Base-by-base conservation (phyloP, 495 filamentous ascomycete species). In the Hypoxylon fuscum region DNA sequence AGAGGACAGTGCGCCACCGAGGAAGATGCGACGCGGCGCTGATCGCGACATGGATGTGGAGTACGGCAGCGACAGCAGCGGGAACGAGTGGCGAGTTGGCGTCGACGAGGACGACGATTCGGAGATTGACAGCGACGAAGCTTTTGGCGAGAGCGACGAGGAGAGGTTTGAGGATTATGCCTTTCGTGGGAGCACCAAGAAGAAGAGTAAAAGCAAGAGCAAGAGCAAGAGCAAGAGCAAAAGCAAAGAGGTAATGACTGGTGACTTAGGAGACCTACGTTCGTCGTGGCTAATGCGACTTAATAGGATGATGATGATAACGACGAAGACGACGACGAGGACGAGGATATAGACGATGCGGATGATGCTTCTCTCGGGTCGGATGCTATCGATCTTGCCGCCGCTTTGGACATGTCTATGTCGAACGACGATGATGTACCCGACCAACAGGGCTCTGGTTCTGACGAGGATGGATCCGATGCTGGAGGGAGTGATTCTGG, bases 81-180 rank as follows among this genome's bases (percentile, higher is more conserved):
- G 92, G 15, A 89, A 95, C 73, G 83, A 90, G 65, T 98, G 95
- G 95, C 88, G 82, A 62, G 71, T 96, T 32, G 91, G 91, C 43
- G 82, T 90, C 55, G 86, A 83, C 44, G 90, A 81, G 54, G 89
- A 92, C 54, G 85, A 95, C 48, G 91, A 94, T 58, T 89, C 85
- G 23, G 92, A 96, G 58, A 77, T 98, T 44, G 92, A 98, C 71
- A 92, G 88, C 61, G 94, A 97, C 56, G 94, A 97, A 70, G 94
- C 94, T 27, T 89, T 97, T 80, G 94, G 93, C 7, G 88, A 88
- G 55, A 93, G 90, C 62, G 92, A 96, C 66, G 87, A 93, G 72
- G 92, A 96, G 67, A 78, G 79, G 59, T 95, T 95, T 65, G 88
- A 90, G 35, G 87, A 85, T 6, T 94, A 84, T 73, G 78, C 83